These are phyloP conservation scores for Fusarium circinatum DNA, from an alignment of 2,329 filamentous ascomycete species.

Conservation along the genomic window DNA sequence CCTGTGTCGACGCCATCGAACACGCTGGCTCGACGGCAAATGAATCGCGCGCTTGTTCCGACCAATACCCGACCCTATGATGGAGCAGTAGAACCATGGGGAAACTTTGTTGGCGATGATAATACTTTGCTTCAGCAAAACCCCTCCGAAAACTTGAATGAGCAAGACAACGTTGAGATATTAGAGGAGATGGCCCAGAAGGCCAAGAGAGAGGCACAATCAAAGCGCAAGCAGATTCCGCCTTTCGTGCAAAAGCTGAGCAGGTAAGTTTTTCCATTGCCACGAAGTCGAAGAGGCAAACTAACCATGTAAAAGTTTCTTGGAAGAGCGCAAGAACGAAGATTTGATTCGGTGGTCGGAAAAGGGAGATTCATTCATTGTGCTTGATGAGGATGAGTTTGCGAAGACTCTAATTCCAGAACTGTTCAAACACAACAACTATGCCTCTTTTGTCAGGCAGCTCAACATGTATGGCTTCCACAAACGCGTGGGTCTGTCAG, in stretches of 20 bases:
- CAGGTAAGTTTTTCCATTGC: conserved; percentile 71
- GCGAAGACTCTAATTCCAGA: conserved; percentile 97
- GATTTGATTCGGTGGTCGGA: conserved; percentile 97
- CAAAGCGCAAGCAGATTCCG: conserved; percentile 94
- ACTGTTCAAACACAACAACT: conserved; percentile 99
- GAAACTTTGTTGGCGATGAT: conserved; percentile 56
- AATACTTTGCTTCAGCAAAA: conserved; percentile 51
- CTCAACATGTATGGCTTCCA: conserved; percentile 99
- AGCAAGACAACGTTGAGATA: conserved; percentile 79
- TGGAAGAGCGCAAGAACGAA: conserved; percentile 92
- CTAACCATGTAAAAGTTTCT: conserved; percentile 71
- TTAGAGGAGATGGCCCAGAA: conserved; percentile 82
- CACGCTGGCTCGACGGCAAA: conserved; percentile 62
- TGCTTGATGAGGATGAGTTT: conserved; percentile 97
- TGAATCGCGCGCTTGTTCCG: conserved; percentile 62
- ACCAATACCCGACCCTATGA: conserved; percentile 55
- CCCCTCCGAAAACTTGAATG: conserved; percentile 49
- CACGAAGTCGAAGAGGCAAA: not conserved
- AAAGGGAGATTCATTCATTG: conserved; percentile 95
- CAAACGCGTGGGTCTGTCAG: conserved; percentile 91
- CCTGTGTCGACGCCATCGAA: conserved; percentile 54
- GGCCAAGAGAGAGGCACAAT: conserved; percentile 87
- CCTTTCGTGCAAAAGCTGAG: conserved; percentile 98
- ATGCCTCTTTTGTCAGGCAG: conserved; percentile 94
- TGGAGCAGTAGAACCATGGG: conserved; percentile 53